These are phyloP conservation scores for Cryptococcus sp. DNA, from an alignment of 1,284 basidiomycete genomes.

Conservation along the genomic window DNA sequence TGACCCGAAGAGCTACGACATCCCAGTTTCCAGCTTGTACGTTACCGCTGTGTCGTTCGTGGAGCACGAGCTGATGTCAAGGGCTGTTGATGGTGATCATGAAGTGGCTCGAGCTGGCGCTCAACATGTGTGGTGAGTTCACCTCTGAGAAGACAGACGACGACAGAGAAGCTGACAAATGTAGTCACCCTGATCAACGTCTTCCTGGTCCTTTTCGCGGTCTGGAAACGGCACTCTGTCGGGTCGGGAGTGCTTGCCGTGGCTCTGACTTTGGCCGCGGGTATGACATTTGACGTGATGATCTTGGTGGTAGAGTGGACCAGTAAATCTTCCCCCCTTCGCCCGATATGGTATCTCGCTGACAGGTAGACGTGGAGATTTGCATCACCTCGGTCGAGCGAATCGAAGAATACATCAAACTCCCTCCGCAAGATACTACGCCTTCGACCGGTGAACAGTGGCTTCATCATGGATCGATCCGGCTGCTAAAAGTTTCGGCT, in stretches of 20 bases:
- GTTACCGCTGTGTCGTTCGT: background rate
- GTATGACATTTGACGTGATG: conserved; percentile 1
- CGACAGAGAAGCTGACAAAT: background rate
- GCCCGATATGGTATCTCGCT: no score
- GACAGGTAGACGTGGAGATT: conserved; percentile 16
- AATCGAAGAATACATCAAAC: conserved; percentile 75
- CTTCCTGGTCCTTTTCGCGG: conserved; percentile 15
- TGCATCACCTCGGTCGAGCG: conserved; percentile 68
- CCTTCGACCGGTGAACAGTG: conserved; percentile 53
- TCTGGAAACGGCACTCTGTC: conserved; percentile 8
- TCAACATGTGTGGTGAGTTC: conserved; percentile 12
- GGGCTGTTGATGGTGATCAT: conserved; percentile 16
- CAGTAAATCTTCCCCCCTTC: conserved; percentile 2
- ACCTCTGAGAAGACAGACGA: no score
- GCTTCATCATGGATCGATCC: conserved; percentile 43
- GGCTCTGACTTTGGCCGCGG: conserved; percentile 12
- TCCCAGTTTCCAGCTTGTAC: conserved; percentile 18
- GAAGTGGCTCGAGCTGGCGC: conserved; percentile 16
- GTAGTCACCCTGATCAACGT: conserved; percentile 13
- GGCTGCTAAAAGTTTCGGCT: conserved; percentile 41
- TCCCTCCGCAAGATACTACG: conserved; percentile 59
- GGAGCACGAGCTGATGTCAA: background rate
- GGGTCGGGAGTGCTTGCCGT: conserved; percentile 17
- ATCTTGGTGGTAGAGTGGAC: conserved; percentile 14
- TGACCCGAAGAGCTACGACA: conserved; percentile 11